Conservation (phyloP, 768 basidiomycete genomes). For the Rhodotorula paludigena region DNA sequence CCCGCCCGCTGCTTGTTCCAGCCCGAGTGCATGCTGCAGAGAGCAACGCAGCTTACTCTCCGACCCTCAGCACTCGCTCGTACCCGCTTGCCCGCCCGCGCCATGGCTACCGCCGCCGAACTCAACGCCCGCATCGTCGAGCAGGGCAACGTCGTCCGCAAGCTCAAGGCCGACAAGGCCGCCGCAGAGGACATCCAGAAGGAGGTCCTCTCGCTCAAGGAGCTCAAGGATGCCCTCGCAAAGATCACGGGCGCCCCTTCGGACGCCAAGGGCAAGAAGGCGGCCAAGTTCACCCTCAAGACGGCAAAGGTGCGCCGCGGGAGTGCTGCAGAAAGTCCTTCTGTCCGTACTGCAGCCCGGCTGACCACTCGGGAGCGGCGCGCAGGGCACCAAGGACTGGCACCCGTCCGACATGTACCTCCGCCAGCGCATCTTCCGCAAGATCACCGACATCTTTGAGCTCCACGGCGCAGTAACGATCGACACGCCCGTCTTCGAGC, state of each 20-base stretch:
- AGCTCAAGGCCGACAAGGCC: constrained; percentile 39
- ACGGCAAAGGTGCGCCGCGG: constrained; percentile 77
- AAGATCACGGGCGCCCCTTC: constrained; percentile 49
- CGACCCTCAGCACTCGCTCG: too few relatives aligned
- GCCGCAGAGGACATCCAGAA: not conserved
- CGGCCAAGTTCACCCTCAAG: constrained; percentile 64
- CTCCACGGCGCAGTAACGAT: constrained; percentile 84
- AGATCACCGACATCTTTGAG: constrained; percentile 80
- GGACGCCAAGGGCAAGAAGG: constrained; percentile 51
- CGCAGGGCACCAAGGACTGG: constrained; percentile 88
- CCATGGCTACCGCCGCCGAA: constrained; percentile 28
- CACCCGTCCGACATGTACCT: constrained; percentile 87
- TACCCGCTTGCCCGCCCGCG: not conserved
- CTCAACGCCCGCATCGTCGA: constrained; percentile 32
- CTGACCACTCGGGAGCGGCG: not conserved
- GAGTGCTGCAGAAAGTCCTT: not conserved
- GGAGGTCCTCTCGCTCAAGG: constrained; percentile 25
- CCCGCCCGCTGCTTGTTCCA: too few relatives aligned
- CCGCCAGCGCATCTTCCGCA: constrained; percentile 80
- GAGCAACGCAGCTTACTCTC: too few relatives aligned
- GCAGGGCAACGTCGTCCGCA: constrained; percentile 31
- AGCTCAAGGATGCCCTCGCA: constrained; percentile 48
- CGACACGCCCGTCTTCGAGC: constrained; percentile 96
- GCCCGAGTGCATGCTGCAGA: too few relatives aligned
- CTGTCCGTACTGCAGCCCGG: not conserved